phyloP scores from a whole-genome alignment of 805 yeast species.

The Ogataea saltuana region DNA sequence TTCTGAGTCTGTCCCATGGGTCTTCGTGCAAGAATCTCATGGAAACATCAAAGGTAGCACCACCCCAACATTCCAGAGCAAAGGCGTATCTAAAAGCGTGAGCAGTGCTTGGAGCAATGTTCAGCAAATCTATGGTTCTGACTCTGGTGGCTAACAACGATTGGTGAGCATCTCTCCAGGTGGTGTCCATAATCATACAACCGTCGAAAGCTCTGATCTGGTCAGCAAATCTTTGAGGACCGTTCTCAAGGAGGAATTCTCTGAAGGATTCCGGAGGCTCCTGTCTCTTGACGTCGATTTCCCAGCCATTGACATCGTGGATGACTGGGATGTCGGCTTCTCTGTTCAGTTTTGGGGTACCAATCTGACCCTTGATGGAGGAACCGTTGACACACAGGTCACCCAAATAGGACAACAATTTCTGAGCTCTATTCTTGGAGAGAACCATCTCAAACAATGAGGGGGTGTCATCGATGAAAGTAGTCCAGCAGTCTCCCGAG shows the following conservation, averaged over 20 bases:
- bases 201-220: slow-evolving; percentile 84
- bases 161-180: slow-evolving; percentile 99
- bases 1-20: slow-evolving; percentile 96
- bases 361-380: slow-evolving; percentile 92
- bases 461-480: slow-evolving; percentile 98
- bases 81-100: slow-evolving; percentile 87
- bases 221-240: slow-evolving; percentile 88
- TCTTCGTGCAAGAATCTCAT: slow-evolving; percentile 98
- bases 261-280: slow-evolving; percentile 87
- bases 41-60: slow-evolving; percentile 98
- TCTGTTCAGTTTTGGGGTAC: slow-evolving; percentile 77
- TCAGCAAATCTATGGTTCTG: slow-evolving; percentile 86
- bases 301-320: slow-evolving; percentile 60
- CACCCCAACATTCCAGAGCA: slow-evolving; percentile 99
- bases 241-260: slow-evolving; percentile 76
- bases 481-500: slow-evolving; percentile 92
- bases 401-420: slow-evolving; percentile 85
- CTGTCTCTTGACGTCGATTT: slow-evolving; percentile 48
- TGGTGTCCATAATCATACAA: slow-evolving; percentile 93
- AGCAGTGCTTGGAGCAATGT: slow-evolving; percentile 93
- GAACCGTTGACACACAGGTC: slow-evolving; percentile 96
- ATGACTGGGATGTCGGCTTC: slow-evolving; percentile 77
- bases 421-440: slow-evolving; percentile 96
- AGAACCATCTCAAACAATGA: slow-evolving; percentile 89
- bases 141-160: slow-evolving; percentile 96